A percentile compares a stretch with the other conserved stretches of the same genome.
These are phyloP conservation scores for Brachypodium distachyon DNA, from an alignment of 202 grass and related monocot species.

Conservation along the genomic window DNA sequence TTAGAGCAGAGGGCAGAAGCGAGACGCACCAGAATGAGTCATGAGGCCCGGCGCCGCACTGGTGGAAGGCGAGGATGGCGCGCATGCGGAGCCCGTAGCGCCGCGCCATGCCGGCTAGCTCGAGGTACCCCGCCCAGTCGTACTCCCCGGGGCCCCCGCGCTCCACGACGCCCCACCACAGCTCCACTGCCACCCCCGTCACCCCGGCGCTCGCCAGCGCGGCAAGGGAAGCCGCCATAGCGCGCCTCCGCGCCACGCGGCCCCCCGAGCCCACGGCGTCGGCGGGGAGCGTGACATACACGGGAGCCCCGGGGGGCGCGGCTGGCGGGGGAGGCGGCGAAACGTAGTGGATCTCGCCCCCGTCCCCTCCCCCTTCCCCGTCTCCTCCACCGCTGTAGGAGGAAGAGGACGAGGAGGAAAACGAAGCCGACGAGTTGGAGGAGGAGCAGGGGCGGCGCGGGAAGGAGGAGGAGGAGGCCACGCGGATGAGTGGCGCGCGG, in stretches of 20 bases:
- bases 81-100: conserved; percentile 60
- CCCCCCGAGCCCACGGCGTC: conserved; percentile 50
- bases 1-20: background rate
- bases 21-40: conserved; percentile 43
- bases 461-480: background rate
- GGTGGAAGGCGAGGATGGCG: conserved; percentile 74
- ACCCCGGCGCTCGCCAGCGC: conserved; percentile 55
- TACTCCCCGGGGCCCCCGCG: conserved; percentile 38
- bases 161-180: conserved; percentile 76
- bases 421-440: background rate
- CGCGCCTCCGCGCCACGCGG: conserved; percentile 37
- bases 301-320: conserved; percentile 12
- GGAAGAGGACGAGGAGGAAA: conserved; percentile 1
- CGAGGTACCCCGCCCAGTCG: conserved; percentile 66
- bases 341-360: conserved; percentile 43
- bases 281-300: conserved; percentile 59
- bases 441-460: background rate
- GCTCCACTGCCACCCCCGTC: conserved; percentile 44
- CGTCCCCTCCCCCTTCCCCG: conserved; percentile 10
- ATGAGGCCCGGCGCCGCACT: conserved; percentile 41
- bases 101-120: conserved; percentile 43
- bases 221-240: conserved; percentile 54
- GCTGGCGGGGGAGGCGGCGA: conserved; percentile 21
- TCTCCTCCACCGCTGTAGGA: conserved; percentile 4
- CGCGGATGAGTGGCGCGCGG: conserved; percentile 17